Evolutionary conservation across 257 asterid species (phyloP).

Genomic region (Solanum ossicruentum): DNA sequence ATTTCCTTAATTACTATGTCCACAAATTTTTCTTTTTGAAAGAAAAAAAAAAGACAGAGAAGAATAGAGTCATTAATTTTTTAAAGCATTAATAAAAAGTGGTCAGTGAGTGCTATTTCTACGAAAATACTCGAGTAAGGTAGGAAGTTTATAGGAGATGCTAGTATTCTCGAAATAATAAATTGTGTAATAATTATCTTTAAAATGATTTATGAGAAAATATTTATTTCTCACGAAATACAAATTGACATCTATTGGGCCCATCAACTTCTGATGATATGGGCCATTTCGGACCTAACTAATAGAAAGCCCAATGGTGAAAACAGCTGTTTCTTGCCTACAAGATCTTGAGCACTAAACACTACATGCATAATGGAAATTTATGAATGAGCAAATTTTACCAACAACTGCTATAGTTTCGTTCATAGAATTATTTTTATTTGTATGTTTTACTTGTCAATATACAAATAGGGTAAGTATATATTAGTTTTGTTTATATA

Average conservation of each 20-base stretch:
- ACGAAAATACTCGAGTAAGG: neutral
- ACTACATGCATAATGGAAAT: neutral
- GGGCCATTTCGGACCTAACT: neutral
- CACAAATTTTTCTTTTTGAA: too few relatives aligned
- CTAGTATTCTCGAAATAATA: neutral
- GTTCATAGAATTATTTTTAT: too few relatives aligned
- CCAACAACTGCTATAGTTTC: too few relatives aligned
- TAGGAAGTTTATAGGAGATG: neutral
- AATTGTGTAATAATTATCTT: too few relatives aligned
- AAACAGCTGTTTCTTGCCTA: neutral
- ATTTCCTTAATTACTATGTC: neutral
- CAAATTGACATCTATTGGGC: neutral
- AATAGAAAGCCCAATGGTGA: neutral
- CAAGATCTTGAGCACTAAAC: neutral
- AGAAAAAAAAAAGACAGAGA: too few relatives aligned
- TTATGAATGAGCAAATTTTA: neutral
- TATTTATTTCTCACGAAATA: neutral
- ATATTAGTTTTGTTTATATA: too few relatives aligned
- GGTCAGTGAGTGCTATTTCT: neutral
- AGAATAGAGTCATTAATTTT: neutral
- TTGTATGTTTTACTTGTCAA: too few relatives aligned
- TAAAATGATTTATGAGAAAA: too few relatives aligned
- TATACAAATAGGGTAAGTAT: too few relatives aligned
- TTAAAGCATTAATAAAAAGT: neutral
- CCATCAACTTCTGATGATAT: neutral